Percentiles rank a stretch among this genome's conserved stretches.
Evolutionary conservation across 805 yeast genomes (phyloP).

Genomic region (Blastobotrys robertii): DNA sequence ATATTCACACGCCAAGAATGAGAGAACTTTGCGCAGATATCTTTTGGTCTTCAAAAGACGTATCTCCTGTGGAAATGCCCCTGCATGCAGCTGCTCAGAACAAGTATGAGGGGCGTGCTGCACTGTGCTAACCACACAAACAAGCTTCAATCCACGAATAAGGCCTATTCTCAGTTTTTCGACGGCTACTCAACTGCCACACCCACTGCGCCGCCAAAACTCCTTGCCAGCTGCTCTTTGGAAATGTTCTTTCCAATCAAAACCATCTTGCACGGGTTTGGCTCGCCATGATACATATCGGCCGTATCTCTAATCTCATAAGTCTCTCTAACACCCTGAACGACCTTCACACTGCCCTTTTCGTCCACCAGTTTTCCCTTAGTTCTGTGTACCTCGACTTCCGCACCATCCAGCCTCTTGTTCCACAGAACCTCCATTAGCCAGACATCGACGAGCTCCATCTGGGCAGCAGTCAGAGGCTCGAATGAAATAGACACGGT

Average conservation of each 20-base stretch:
- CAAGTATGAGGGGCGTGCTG: too few species aligned
- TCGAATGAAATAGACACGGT: slow-evolving; percentile 43
- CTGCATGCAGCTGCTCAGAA: too few species aligned
- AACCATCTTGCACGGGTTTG: slow-evolving; percentile 46
- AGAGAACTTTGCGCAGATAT: too few species aligned
- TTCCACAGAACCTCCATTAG: slow-evolving; percentile 76
- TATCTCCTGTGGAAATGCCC: too few species aligned
- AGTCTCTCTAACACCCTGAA: slow-evolving; percentile 91
- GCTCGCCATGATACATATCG: slow-evolving; percentile 19
- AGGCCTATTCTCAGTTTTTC: too few species aligned
- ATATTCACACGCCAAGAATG: too few species aligned
- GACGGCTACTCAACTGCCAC: too few species aligned
- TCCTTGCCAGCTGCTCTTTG: not conserved
- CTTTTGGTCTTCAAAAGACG: too few species aligned
- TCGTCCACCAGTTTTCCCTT: slow-evolving; percentile 59
- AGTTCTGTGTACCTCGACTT: slow-evolving; percentile 65
- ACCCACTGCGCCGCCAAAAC: too few species aligned
- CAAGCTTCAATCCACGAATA: too few species aligned
- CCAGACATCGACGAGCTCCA: slow-evolving; percentile 44
- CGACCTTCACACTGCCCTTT: slow-evolving; percentile 38
- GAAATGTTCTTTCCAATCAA: slow-evolving; percentile 52
- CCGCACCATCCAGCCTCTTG: slow-evolving; percentile 31
- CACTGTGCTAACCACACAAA: too few species aligned
- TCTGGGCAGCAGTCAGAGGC: slow-evolving; percentile 31
- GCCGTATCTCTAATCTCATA: slow-evolving; percentile 59